phyloP scores from a whole-genome alignment of 768 basidiomycete species.

The Baorangia bicolor region DNA sequence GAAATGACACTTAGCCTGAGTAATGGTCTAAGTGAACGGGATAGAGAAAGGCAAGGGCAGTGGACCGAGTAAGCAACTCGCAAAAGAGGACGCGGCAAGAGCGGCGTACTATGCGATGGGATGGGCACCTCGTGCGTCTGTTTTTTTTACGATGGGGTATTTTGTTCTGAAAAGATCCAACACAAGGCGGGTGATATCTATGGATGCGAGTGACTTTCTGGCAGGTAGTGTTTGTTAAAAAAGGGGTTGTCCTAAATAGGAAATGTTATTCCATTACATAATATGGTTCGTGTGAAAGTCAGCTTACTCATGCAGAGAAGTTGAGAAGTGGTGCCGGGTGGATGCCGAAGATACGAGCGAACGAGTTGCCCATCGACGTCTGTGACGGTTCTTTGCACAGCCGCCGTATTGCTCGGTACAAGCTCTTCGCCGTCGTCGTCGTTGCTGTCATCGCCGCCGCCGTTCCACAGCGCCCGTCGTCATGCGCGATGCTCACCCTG shows the following conservation, averaged over 20 bases:
- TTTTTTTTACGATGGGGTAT: neutral
- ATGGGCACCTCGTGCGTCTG: constrained; percentile 51
- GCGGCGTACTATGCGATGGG: constrained; percentile 74
- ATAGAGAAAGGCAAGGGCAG: constrained; percentile 62
- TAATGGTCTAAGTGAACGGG: constrained; percentile 55
- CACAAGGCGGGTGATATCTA: constrained; percentile 23
- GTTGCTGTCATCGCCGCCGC: neutral
- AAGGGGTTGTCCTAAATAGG: constrained; percentile 19
- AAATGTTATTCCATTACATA: constrained; percentile 10
- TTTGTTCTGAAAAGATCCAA: neutral
- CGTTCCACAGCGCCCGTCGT: constrained; percentile 4
- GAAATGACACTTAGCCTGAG: constrained; percentile 1
- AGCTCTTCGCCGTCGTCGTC: neutral
- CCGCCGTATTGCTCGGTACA: neutral
- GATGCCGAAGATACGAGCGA: constrained; percentile 28
- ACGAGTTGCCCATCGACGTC: constrained; percentile 15
- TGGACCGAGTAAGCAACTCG: constrained; percentile 70
- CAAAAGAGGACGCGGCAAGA: constrained; percentile 76
- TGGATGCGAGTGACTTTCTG: neutral
- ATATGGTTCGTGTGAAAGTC: constrained; percentile 16
- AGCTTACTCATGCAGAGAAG: constrained; percentile 24
- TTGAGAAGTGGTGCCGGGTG: constrained; percentile 16
- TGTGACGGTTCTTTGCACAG: constrained; percentile 19
- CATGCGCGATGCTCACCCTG: constrained; percentile 30
- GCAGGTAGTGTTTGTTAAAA: neutral